A percentile compares a stretch with the other conserved stretches of the same genome.
Conservation (phyloP, 75 land plant genomes). For the Ceratopteris richardii region DNA sequence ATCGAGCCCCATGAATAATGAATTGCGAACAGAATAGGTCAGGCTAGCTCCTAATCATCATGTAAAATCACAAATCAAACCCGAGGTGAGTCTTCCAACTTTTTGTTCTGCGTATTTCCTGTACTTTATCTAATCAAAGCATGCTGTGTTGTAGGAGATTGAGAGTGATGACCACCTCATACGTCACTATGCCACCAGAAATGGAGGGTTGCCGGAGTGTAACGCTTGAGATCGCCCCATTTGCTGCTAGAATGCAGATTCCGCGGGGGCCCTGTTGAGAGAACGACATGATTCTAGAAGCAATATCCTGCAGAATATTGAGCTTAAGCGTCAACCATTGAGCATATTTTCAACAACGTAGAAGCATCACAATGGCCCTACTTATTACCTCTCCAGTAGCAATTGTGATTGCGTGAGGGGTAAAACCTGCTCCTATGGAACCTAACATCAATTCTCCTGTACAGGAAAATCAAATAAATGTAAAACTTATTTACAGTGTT, state of each 20-base stretch:
- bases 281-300: conserved; percentile 47
- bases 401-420: conserved; percentile 73
- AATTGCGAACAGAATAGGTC: no score
- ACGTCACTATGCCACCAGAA: conserved; percentile 57
- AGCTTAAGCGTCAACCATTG: not conserved
- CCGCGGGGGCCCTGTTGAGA: conserved; percentile 64
- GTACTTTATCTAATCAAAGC: not conserved
- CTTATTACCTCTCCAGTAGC: conserved; percentile 64
- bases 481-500: no score
- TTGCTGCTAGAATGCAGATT: conserved; percentile 50
- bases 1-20: no score
- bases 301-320: conserved; percentile 39
- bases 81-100: not conserved
- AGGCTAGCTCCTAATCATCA: no score
- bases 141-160: not conserved
- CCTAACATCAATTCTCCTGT: conserved; percentile 46
- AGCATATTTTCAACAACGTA: not conserved
- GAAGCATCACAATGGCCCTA: not conserved
- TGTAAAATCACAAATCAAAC: no score
- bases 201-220: conserved; percentile 48
- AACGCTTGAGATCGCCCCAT: conserved; percentile 57
- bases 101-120: not conserved
- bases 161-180: conserved; percentile 34
- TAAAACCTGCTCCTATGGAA: conserved; percentile 62
- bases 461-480: not conserved